Evolutionary conservation across 1,139 yeast species (phyloP).

Genomic region (Geotrichum reessii): DNA sequence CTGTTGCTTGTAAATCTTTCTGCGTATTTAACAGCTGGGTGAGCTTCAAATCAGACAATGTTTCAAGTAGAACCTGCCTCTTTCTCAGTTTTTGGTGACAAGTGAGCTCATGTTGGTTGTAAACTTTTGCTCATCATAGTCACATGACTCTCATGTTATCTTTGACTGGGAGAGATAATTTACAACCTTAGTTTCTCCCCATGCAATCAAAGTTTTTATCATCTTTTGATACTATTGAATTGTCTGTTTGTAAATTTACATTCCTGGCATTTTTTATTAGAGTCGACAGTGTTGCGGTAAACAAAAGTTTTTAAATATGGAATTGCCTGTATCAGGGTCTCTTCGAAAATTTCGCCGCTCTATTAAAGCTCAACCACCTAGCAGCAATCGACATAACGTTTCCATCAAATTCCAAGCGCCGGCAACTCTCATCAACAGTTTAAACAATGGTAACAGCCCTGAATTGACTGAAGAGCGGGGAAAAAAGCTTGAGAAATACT

Average conservation of each 20-base stretch:
- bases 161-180: not conserved
- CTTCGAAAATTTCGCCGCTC: not conserved
- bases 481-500: not conserved
- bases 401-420: not conserved
- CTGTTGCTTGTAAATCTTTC: too few relatives aligned
- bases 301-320: not conserved
- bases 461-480: not conserved
- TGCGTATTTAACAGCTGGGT: too few relatives aligned
- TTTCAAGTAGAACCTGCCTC: too few relatives aligned
- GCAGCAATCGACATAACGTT: not conserved
- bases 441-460: not conserved
- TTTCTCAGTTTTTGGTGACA: too few relatives aligned
- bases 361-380: not conserved
- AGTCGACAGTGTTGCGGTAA: not conserved
- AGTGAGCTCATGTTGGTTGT: too few relatives aligned
- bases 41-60: too few relatives aligned
- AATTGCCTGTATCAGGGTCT: not conserved
- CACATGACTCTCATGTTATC: not conserved
- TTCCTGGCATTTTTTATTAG: not conserved
- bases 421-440: not conserved
- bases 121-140: not conserved
- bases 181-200: not conserved
- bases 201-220: too few relatives aligned
- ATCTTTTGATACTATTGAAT: too few relatives aligned
- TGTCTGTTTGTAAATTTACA: not conserved